phyloP scores from a whole-genome alignment of 2,329 filamentous ascomycete species.

The Allantophomopsis lycopodina region DNA sequence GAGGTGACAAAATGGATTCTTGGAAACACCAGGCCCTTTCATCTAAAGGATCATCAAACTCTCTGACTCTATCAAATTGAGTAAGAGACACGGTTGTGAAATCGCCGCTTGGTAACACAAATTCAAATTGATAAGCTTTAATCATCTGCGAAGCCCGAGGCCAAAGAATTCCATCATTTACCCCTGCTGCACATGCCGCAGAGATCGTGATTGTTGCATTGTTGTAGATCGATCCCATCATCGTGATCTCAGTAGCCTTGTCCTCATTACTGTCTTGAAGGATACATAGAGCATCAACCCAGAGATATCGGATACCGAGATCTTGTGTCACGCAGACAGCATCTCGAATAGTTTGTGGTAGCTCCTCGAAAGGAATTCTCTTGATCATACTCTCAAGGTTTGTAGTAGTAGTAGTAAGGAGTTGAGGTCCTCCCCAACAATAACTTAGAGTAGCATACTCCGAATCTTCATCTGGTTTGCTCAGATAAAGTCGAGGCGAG shows the following conservation, averaged over 20 bases:
- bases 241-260: constrained; percentile 6
- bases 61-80: no score
- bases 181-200: neutral
- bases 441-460: constrained; percentile 9
- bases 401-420: neutral
- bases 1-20: no score
- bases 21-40: no score
- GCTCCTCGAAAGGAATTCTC: neutral
- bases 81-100: no score
- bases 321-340: constrained; percentile 3
- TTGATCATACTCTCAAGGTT: neutral
- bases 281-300: constrained; percentile 11
- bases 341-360: constrained; percentile 2
- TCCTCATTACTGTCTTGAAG: constrained; percentile 8
- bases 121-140: no score
- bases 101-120: no score
- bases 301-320: constrained; percentile 7
- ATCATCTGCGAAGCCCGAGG: no score
- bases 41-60: no score
- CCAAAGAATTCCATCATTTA: no score
- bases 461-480: no score
- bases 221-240: constrained; percentile 9
- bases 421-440: constrained; percentile 5
- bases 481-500: no score
- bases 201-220: neutral